Evolutionary conservation across 202 grass and related monocot genomes (phyloP), one percentile per base, ranked within the genome.

Genomic region (Cymbopogon flexuosus): DNA sequence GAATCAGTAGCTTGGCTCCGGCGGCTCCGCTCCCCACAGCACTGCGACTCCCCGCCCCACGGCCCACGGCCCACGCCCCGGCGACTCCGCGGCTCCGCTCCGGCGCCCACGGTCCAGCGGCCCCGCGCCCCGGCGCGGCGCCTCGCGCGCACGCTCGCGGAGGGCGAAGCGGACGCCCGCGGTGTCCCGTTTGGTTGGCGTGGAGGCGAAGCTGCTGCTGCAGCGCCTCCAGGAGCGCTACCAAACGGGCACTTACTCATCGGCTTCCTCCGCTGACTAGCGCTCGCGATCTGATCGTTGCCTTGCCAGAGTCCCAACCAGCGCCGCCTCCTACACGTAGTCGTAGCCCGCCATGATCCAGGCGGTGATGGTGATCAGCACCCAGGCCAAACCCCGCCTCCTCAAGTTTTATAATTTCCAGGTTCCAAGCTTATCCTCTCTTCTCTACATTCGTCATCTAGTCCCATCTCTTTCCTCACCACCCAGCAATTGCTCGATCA

Each of bases 331-430:
- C 54, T 68, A 72, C 6, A 80, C 63, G 0, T 57, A 70, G 76
- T 83, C 63, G 0, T 57, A 74, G 72, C 33, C 34, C 47, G 63
- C 85, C 69, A 99, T 99, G 96, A 99, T 99, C 65, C 90, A 88
- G 12, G 96, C 90, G 21, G 90, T 93, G 73, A 91, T 99, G 84
- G 85, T 95, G 66, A 99, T 99, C 75, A 95, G 82, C 88, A 93
- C 96, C 15, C 86, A 95, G 79, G 90, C 88, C 63, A 94, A 95
- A 64, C 90, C 92, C 31, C 90, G 88, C 65, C 87, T 99, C 72
- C 90, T 99, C 88, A 95, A 93, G 80, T 99, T 95, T 83, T 99
- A 99, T 65, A 79, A 57, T 16, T 93, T 90, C 62, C 92, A 95
- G 92, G 92, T 95, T 45, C 30, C 2, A 4, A 72, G 6, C 62